Evolutionary conservation across 768 basidiomycete genomes (phyloP).

Genomic region (Auriculariales sp.): DNA sequence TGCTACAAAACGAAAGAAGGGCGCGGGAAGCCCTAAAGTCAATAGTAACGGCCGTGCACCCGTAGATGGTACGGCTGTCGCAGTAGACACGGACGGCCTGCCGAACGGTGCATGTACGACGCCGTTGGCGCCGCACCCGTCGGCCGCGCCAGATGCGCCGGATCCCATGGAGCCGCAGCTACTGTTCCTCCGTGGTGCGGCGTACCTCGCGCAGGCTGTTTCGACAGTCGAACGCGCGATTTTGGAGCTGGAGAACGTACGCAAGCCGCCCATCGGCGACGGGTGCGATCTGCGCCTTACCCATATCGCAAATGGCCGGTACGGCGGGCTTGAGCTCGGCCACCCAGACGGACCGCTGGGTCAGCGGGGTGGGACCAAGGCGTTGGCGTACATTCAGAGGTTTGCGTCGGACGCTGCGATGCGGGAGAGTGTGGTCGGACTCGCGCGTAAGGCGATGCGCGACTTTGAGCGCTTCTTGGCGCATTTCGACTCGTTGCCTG

Average conservation of each 20-base stretch:
- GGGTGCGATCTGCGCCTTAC: slow-evolving; percentile 66
- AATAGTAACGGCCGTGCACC: background rate
- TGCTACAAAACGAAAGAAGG: slow-evolving; percentile 23
- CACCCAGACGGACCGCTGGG: slow-evolving; percentile 71
- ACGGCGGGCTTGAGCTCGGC: slow-evolving; percentile 77
- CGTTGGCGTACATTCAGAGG: slow-evolving; percentile 43
- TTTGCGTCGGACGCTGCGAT: slow-evolving; percentile 36
- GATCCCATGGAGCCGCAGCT: slow-evolving; percentile 79
- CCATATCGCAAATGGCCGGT: slow-evolving; percentile 58
- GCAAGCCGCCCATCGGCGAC: slow-evolving; percentile 42
- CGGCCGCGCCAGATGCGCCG: slow-evolving; percentile 61
- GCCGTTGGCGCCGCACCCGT: slow-evolving; percentile 46
- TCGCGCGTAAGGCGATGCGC: slow-evolving; percentile 61
- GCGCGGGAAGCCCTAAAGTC: too few species aligned
- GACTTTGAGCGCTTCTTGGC: slow-evolving; percentile 76
- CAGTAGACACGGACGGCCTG: too few species aligned
- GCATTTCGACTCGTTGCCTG: slow-evolving; percentile 45
- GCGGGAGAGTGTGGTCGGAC: slow-evolving; percentile 40
- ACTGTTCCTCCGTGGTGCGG: slow-evolving; percentile 69
- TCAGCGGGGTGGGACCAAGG: slow-evolving; percentile 38
- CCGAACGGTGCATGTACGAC: too few species aligned
- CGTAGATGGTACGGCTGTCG: background rate
- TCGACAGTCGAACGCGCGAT: slow-evolving; percentile 60
- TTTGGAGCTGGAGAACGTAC: slow-evolving; percentile 54
- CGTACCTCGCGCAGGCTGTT: slow-evolving; percentile 69